Percentiles rank a stretch among this genome's conserved stretches.
Evolutionary conservation across 306 rosid genomes (phyloP).

Genomic region (Lathyrus sativus): DNA sequence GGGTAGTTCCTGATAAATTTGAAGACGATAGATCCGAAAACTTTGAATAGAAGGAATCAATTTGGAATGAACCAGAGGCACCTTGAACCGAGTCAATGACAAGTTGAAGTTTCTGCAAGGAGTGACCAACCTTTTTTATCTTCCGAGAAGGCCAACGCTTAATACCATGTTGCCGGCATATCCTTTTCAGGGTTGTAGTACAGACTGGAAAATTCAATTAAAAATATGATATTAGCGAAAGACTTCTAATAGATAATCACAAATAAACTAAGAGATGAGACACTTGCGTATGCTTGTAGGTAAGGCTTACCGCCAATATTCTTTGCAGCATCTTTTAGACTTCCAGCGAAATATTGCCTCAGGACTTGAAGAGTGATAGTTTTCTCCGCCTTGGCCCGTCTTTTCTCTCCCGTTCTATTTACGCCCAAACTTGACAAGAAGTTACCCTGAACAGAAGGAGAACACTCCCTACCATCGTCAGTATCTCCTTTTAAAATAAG

Average conservation of each 20-base stretch:
- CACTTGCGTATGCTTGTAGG: not conserved
- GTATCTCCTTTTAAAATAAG: slow-evolving; percentile 44
- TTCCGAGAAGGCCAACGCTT: slow-evolving; percentile 98
- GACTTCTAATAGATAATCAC: slow-evolving; percentile 24
- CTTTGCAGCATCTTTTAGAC: slow-evolving; percentile 98
- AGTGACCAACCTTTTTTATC: slow-evolving; percentile 96
- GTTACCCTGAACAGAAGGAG: slow-evolving; percentile 55
- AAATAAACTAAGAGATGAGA: not conserved
- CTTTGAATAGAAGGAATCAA: slow-evolving; percentile 76
- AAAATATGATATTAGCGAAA: slow-evolving; percentile 24
- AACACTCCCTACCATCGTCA: slow-evolving; percentile 49
- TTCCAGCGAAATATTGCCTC: slow-evolving; percentile 83
- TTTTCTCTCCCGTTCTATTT: slow-evolving; percentile 64
- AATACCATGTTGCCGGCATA: slow-evolving; percentile 95
- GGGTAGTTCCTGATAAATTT: slow-evolving; percentile 53
- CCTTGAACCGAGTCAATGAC: slow-evolving; percentile 94
- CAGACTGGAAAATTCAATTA: slow-evolving; percentile 60
- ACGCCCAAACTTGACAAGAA: slow-evolving; percentile 47
- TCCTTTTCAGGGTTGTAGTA: slow-evolving; percentile 90
- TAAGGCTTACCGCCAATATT: slow-evolving; percentile 81
- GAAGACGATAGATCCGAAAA: slow-evolving; percentile 81
- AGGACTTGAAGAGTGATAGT: slow-evolving; percentile 84
- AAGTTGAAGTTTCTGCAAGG: slow-evolving; percentile 83
- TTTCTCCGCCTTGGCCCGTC: slow-evolving; percentile 80
- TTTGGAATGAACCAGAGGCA: slow-evolving; percentile 80